Base-by-base conservation (phyloP, 352 stramenopile genomes). In the Phytophthora colocasiae region DNA sequence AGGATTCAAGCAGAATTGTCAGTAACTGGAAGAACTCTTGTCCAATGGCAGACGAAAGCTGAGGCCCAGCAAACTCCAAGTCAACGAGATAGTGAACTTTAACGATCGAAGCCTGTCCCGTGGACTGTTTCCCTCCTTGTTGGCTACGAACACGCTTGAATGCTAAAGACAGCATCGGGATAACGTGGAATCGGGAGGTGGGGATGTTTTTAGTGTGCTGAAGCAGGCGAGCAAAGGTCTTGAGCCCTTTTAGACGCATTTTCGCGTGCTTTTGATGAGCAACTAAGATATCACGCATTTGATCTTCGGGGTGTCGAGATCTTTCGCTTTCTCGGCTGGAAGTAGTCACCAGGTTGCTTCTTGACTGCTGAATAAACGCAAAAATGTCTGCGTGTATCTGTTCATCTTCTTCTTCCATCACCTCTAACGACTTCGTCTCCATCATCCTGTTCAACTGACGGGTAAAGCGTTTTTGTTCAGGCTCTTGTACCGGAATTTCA, bases 381-480 rank as follows among this genome's bases (percentile, higher is more conserved):
- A 96, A 95, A 17, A 95, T 84, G 26, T 96, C 88, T 1, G 82
- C 60, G 34, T 94, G 86, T 32, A 93, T 76, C n/a, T 80, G 82
- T 50, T 94, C 88, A 41, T 96, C 88, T 73, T 96, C 88, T 69
- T 92, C 82, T 66, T 95, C 85, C 53, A 94, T 92, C 34, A 63
- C 70, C 41, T 93, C 83, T 27, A 87, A 78, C 6, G 83, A 83
- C 61, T 94, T 96, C 6, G 73, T 80, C 46, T 91, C 80, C 77
- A 89, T 89, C 7, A 94, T 41, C n/a, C 70, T 70, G 29, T 89
- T 86, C 6, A 94, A 58, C 17, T 96, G 88, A 7, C 64, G 71
- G 8, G 69, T 62, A 56, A 79, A 87, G 50, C 76, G 71, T 34
- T 90, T 76, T 52, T 58, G 50, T 27, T 71, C 43, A 17, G 57